Evolutionary conservation across 257 asterid genomes (phyloP).

Genomic region (Gentiana macrophylla): DNA sequence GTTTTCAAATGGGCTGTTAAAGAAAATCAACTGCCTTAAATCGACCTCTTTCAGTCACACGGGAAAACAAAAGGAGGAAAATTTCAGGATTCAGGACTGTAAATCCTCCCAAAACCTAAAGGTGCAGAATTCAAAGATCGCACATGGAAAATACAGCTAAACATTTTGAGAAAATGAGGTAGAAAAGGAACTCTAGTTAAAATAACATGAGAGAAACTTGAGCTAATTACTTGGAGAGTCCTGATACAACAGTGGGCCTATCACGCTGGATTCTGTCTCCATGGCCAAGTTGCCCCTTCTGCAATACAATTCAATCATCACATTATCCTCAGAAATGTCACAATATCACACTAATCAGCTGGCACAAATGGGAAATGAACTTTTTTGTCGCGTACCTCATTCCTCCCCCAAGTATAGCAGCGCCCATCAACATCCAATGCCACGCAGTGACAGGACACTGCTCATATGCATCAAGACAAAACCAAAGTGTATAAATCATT

Average conservation of each 20-base stretch:
- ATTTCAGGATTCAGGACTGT: too few species aligned
- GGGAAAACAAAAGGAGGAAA: too few species aligned
- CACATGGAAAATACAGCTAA: background rate
- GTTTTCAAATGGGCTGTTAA: too few species aligned
- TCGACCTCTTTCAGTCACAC: too few species aligned
- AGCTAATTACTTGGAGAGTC: conserved; percentile 50
- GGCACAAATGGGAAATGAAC: conserved; percentile 2
- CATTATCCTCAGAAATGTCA: background rate
- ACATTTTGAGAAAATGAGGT: background rate
- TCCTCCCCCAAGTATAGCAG: conserved; percentile 96
- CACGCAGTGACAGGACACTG: conserved; percentile 88
- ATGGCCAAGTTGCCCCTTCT: conserved; percentile 99
- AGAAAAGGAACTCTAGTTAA: background rate
- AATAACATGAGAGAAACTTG: background rate
- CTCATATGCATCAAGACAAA: conserved; percentile 14
- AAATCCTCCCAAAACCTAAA: too few species aligned
- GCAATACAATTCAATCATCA: conserved; percentile 10
- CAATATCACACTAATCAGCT: background rate
- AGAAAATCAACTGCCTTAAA: too few species aligned
- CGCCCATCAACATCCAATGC: conserved; percentile 92
- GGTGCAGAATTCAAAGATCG: too few species aligned
- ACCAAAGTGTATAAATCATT: background rate
- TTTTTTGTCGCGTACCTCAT: conserved; percentile 48
- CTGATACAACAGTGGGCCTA: conserved; percentile 80
- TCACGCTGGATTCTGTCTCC: conserved; percentile 84